Conservation (phyloP, 2,329 filamentous ascomycete genomes). For the Claviceps spartinae region DNA sequence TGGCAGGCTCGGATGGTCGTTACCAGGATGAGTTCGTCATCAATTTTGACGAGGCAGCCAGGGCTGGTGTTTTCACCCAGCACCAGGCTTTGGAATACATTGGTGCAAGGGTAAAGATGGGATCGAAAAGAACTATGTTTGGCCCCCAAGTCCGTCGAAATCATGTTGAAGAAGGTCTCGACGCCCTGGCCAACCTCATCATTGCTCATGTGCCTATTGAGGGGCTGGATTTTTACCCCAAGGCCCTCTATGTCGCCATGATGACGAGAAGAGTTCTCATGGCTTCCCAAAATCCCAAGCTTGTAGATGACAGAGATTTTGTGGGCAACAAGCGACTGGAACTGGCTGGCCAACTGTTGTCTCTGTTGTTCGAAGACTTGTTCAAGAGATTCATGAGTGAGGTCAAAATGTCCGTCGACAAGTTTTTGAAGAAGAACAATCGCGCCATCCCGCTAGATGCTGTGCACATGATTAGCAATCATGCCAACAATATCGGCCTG, state of each 20-base stretch:
- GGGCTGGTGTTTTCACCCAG: slow-evolving; percentile 76
- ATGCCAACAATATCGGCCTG: slow-evolving; percentile 75
- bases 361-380: slow-evolving; percentile 88
- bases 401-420: slow-evolving; percentile 88
- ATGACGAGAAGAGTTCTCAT: slow-evolving; percentile 96
- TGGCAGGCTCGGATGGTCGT: slow-evolving; percentile 71
- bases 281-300: slow-evolving; percentile 75
- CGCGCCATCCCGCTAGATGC: slow-evolving; percentile 81
- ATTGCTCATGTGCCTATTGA: slow-evolving; percentile 90
- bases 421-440: slow-evolving; percentile 87
- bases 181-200: slow-evolving; percentile 82
- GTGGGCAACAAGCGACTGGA: slow-evolving; percentile 96
- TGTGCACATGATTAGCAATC: slow-evolving; percentile 67
- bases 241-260: slow-evolving; percentile 88
- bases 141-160: slow-evolving; percentile 52
- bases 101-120: slow-evolving; percentile 76
- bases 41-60: slow-evolving; percentile 87
- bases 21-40: slow-evolving; percentile 93
- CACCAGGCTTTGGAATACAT: slow-evolving; percentile 93
- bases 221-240: slow-evolving; percentile 89
- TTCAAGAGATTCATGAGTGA: slow-evolving; percentile 91
- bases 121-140: slow-evolving; percentile 47
- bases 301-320: slow-evolving; percentile 94
- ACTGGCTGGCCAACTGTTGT: slow-evolving; percentile 84
- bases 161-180: slow-evolving; percentile 79